Base-by-base conservation (phyloP, 495 filamentous ascomycete species). In the Aspergillus baeticus region DNA sequence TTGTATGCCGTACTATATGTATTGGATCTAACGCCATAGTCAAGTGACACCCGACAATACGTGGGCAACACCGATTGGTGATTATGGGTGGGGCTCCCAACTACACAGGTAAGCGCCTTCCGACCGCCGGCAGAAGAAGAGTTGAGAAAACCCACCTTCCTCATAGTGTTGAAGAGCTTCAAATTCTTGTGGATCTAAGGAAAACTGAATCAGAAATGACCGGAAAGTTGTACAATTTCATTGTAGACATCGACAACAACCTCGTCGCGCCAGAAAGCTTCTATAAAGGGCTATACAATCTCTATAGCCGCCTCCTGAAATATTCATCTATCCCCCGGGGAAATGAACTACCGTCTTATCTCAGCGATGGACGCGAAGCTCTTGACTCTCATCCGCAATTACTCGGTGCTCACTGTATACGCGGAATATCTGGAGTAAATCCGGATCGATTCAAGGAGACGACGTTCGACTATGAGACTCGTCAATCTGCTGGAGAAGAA, bases 381-480 rank as follows among this genome's bases (percentile, higher is more conserved):
- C 42, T 44, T 44, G 42, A 23, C 42, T 44, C 42, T 17, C 42
- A 44, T 44, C 42, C 42, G 42, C 42, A 44, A 23, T 44, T 44
- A 44, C 42, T 44, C 42, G 42, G 6, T 22, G 42, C 42, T 26
- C 42, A 44, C 42, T 44, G 42, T 13, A 44, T 44, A 8, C 42
- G 42, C 21, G 42, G 42, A 44, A 26, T 14, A 20, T 44, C n/a
- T 20, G 42, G 42, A 14, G n/a, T 44, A 22, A 44, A 26, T 22
- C 29, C 42, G 17, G 42, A 44, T 17, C 42, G n/a, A 6, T 44
- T 44, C 10, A 44, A 44, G 42, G 21, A 44, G 42, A 22, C 42
- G 42, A 44, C 20, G 42, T 44, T 44, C 21, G 17, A 26, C 18
- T 44, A 44, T 26, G 18, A 44, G 42, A 44, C 42, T 17, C 23